Evolutionary conservation across 2,329 filamentous ascomycete genomes (phyloP).

Genomic region (Aspergillus transmontanensis): DNA sequence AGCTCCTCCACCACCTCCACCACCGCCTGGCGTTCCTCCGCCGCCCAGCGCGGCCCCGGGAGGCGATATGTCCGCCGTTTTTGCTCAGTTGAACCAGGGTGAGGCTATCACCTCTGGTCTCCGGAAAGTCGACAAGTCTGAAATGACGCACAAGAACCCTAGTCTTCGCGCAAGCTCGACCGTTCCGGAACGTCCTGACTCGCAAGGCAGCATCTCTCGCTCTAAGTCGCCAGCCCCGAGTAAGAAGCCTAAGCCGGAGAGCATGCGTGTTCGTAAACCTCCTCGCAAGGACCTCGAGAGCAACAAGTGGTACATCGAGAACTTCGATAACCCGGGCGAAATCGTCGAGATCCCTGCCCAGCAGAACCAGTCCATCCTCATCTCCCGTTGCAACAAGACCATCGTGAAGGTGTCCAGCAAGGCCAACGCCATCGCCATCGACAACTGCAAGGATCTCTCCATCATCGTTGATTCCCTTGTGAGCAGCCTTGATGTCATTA

Average conservation of each 20-base stretch:
- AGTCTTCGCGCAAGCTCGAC: constrained; percentile 72
- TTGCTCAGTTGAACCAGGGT: constrained; percentile 87
- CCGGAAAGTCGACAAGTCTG: constrained; percentile 88
- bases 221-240: constrained; percentile 85
- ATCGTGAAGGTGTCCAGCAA: constrained; percentile 90
- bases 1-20: constrained; percentile 68
- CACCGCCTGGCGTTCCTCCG: constrained; percentile 62
- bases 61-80: constrained; percentile 78
- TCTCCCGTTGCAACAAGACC: constrained; percentile 87
- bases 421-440: constrained; percentile 93
- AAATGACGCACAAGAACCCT: constrained; percentile 99
- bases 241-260: constrained; percentile 84
- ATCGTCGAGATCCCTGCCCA: constrained; percentile 80
- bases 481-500: constrained; percentile 91
- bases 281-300: constrained; percentile 77
- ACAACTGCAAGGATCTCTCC: constrained; percentile 83
- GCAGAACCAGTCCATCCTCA: constrained; percentile 85
- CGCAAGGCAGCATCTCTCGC: constrained; percentile 56
- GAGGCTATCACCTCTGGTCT: constrained; percentile 84
- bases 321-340: constrained; percentile 76
- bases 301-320: constrained; percentile 96
- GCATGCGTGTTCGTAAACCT: constrained; percentile 81
- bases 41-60: constrained; percentile 52
- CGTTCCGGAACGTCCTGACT: constrained; percentile 62
- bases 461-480: constrained; percentile 88